Conservation (phyloP, 1,139 yeast species). For the Yamadazyma sp. region DNA sequence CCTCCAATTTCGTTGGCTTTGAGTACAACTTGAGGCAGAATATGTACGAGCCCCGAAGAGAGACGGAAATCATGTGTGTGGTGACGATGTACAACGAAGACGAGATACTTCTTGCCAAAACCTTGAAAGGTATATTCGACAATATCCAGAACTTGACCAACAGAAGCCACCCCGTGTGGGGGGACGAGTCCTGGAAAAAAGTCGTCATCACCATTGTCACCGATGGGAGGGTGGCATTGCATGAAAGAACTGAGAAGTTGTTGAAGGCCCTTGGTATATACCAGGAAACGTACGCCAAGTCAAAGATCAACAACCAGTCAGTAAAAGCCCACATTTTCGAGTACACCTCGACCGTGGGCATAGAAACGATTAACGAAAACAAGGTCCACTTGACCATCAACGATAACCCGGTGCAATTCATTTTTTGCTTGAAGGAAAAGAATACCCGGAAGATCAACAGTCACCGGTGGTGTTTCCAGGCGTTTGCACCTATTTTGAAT, state of each 20-base stretch:
- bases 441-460: slow-evolving; percentile 77
- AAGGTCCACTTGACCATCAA: slow-evolving; percentile 57
- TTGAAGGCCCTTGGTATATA: slow-evolving; percentile 73
- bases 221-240: slow-evolving; percentile 72
- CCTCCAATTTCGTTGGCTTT: slow-evolving; percentile 56
- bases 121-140: slow-evolving; percentile 75
- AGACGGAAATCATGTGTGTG: slow-evolving; percentile 72
- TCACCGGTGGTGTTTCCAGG: slow-evolving; percentile 84
- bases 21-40: slow-evolving; percentile 68
- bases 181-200: slow-evolving; percentile 78
- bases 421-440: slow-evolving; percentile 76
- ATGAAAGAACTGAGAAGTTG: slow-evolving; percentile 63
- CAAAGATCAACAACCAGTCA: slow-evolving; percentile 65
- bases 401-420: slow-evolving; percentile 67
- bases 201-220: slow-evolving; percentile 73
- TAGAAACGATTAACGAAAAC: slow-evolving; percentile 56
- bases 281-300: slow-evolving; percentile 83
- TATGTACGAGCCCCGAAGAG: slow-evolving; percentile 63
- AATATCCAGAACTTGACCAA: slow-evolving; percentile 65
- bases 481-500: slow-evolving; percentile 67
- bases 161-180: slow-evolving; percentile 68
- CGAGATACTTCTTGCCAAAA: slow-evolving; percentile 68
- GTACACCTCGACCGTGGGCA: slow-evolving; percentile 77
- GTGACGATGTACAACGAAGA: slow-evolving; percentile 83
- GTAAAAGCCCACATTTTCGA: slow-evolving; percentile 78